These are phyloP conservation scores for Boletus sensibilis DNA, from an alignment of 768 basidiomycete species.

Conservation along the genomic window DNA sequence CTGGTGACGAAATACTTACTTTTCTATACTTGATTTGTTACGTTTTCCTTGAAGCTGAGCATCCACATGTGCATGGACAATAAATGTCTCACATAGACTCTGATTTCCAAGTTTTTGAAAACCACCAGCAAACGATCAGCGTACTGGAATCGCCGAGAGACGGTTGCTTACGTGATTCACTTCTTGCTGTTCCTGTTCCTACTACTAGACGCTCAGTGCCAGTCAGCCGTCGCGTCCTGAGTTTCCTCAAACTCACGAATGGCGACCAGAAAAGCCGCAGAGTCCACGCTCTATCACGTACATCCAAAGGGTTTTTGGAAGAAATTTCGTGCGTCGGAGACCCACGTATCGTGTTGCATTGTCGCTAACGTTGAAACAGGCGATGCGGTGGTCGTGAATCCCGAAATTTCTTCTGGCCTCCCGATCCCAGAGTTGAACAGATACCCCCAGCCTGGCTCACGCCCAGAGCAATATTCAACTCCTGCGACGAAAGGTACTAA, in stretches of 20 bases:
- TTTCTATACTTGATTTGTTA: neutral
- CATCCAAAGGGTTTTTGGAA: constrained; percentile 94
- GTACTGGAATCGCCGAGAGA: neutral
- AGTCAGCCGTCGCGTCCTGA: too few species aligned
- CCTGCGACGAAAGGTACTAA: constrained; percentile 82
- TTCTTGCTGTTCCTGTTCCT: neutral
- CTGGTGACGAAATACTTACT: neutral
- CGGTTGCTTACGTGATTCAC: constrained; percentile 18
- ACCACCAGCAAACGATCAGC: too few species aligned
- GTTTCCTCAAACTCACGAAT: constrained; percentile 38
- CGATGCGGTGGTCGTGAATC: constrained; percentile 80
- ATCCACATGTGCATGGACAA: neutral
- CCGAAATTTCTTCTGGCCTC: constrained; percentile 88
- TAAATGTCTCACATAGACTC: neutral
- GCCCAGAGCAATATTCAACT: constrained; percentile 82
- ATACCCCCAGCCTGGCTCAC: constrained; percentile 84
- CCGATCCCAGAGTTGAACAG: constrained; percentile 72
- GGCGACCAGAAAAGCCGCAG: constrained; percentile 78
- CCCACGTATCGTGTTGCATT: neutral
- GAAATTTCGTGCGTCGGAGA: constrained; percentile 73
- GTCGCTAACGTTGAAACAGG: constrained; percentile 45
- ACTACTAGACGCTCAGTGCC: too few species aligned
- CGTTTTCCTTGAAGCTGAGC: neutral
- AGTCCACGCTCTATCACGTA: constrained; percentile 88
- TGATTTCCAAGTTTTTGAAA: too few species aligned